A percentile compares a stretch with the other conserved stretches of the same genome.
Conservation (phyloP, 2,329 filamentous ascomycete species). For the Akanthomyces uredinophilus region DNA sequence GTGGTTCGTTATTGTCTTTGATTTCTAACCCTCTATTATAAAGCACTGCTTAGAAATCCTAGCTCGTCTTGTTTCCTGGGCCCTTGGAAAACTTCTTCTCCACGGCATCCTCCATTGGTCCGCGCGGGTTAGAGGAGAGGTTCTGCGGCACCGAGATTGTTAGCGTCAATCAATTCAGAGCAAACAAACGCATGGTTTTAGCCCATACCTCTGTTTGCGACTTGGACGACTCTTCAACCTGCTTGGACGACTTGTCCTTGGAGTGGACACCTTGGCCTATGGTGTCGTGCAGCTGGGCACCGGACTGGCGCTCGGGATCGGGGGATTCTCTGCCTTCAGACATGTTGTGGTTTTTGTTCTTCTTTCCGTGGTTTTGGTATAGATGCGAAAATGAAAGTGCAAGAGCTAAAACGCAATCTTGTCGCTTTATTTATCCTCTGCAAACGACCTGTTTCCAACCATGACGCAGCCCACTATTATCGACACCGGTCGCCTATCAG, state of each 20-base stretch:
- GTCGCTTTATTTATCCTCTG: neutral
- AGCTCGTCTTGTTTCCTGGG: constrained; percentile 1
- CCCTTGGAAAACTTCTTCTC: constrained; percentile 10
- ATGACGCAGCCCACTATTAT: neutral
- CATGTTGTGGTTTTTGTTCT: neutral
- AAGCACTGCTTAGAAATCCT: constrained; percentile 1
- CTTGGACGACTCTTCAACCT: constrained; percentile 1
- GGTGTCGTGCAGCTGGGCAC: constrained; percentile 3
- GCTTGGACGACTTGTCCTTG: neutral
- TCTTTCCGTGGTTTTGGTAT: neutral
- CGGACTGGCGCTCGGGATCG: neutral
- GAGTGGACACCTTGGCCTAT: neutral
- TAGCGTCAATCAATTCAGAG: neutral
- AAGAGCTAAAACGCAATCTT: neutral
- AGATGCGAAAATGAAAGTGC: neutral
- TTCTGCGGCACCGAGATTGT: neutral
- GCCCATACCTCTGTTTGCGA: neutral
- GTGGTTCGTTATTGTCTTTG: neutral
- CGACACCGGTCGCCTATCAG: neutral
- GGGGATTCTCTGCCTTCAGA: constrained; percentile 12
- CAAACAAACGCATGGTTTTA: neutral
- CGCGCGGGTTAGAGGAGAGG: neutral
- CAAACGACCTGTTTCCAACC: neutral
- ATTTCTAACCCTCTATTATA: neutral
- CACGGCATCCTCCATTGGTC: constrained; percentile 5